Evolutionary conservation across 1,139 yeast species (phyloP).

Genomic region (Eremothecium cymbalariae): DNA sequence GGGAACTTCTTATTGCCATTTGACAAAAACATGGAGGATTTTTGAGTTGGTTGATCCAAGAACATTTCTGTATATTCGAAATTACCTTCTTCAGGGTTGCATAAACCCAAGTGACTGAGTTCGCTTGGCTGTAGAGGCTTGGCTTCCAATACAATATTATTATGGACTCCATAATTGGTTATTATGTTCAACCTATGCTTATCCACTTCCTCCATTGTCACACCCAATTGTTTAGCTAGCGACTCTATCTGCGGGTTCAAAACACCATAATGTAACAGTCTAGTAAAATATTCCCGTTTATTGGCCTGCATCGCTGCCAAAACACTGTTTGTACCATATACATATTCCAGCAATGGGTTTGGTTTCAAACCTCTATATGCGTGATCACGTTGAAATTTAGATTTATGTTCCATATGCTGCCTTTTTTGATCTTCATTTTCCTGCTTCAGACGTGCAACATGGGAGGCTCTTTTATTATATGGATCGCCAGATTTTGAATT

Average conservation of each 20-base stretch:
- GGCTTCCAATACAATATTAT: conserved; percentile 69
- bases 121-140: conserved; percentile 45
- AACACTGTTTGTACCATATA: conserved; percentile 74
- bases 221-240: conserved; percentile 41
- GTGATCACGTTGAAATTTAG: conserved; percentile 13
- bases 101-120: conserved; percentile 35
- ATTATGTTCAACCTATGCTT: conserved; percentile 54
- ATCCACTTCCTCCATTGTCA: conserved; percentile 39
- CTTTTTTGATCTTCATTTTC: conserved; percentile 10
- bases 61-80: conserved; percentile 14
- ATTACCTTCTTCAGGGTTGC: conserved; percentile 30
- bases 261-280: conserved; percentile 43
- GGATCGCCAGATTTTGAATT: conserved; percentile 16
- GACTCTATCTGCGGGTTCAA: conserved; percentile 36
- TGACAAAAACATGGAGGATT: conserved; percentile 10
- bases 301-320: conserved; percentile 55
- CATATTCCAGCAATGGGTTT: conserved; percentile 53
- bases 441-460: conserved; percentile 13
- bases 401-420: conserved; percentile 14
- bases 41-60: conserved; percentile 11
- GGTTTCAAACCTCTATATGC: conserved; percentile 13
- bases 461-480: conserved; percentile 17
- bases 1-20: conserved; percentile 40
- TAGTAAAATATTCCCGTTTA: conserved; percentile 46
- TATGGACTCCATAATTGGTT: conserved; percentile 69